Conservation (phyloP, 2,329 filamentous ascomycete genomes). For the Fusarium poae region DNA sequence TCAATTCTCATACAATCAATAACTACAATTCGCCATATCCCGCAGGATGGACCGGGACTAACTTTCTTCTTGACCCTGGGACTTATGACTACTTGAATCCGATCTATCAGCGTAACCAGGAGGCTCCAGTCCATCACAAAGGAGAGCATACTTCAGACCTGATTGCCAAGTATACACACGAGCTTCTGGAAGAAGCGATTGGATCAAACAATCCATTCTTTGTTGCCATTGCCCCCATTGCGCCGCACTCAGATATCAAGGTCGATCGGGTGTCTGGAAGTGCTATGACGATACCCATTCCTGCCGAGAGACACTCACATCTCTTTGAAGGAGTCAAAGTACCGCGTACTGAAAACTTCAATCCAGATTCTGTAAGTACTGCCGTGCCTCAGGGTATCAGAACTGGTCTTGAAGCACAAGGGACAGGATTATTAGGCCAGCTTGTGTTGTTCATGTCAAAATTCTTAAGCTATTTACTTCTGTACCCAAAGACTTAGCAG, state of each 20-base stretch:
- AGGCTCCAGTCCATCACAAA: constrained; percentile 48
- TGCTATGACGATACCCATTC: constrained; percentile 59
- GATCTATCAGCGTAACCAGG: constrained; percentile 61
- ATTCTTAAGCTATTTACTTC: too few species aligned
- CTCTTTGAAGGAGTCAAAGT: constrained; percentile 71
- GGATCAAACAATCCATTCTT: constrained; percentile 72
- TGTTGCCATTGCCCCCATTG: constrained; percentile 73
- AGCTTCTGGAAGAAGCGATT: constrained; percentile 72
- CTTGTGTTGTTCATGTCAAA: too few species aligned
- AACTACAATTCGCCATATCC: constrained; percentile 72
- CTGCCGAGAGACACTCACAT: constrained; percentile 70
- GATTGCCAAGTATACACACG: constrained; percentile 68
- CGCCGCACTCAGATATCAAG: constrained; percentile 71
- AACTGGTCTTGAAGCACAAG: too few species aligned
- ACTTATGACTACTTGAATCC: constrained; percentile 63
- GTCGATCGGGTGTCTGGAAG: constrained; percentile 9
- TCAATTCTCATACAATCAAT: constrained; percentile 71
- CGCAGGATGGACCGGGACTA: constrained; percentile 67
- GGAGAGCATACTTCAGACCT: constrained; percentile 65
- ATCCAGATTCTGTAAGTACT: constrained; percentile 66
- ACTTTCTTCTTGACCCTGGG: constrained; percentile 55
- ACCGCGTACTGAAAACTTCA: constrained; percentile 74
- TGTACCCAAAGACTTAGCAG: too few species aligned
- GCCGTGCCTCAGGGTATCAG: too few species aligned
- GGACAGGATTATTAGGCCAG: too few species aligned